Percentiles rank a stretch among this genome's conserved stretches.
phyloP scores from a whole-genome alignment of 1,284 basidiomycete genomes.

The Xerocomus amazonicus region DNA sequence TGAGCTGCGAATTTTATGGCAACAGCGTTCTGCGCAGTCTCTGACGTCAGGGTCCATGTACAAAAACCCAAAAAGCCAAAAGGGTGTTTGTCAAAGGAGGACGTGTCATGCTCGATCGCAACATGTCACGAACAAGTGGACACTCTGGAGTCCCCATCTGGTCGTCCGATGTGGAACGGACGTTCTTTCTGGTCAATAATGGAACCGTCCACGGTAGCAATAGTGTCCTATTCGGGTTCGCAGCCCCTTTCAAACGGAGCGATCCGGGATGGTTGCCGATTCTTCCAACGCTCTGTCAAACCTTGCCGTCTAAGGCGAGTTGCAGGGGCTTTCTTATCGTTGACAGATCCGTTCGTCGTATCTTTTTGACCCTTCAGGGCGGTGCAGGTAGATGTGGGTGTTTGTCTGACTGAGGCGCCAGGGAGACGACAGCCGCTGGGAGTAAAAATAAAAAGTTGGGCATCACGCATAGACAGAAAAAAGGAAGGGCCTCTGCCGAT shows the following conservation, averaged over 20 bases:
- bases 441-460: conserved; percentile 13
- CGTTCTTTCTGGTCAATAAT: neutral
- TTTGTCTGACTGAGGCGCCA: too few relatives aligned
- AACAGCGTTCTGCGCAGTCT: conserved; percentile 16
- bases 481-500: too few relatives aligned
- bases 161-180: neutral
- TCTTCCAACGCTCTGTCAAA: neutral
- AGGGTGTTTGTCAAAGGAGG: too few relatives aligned
- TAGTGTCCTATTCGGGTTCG: conserved; percentile 7
- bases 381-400: neutral
- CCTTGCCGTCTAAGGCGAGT: too few relatives aligned
- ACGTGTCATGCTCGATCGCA: too few relatives aligned
- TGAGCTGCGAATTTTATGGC: conserved; percentile 11
- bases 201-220: conserved; percentile 14
- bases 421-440: conserved; percentile 10
- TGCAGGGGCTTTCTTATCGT: neutral
- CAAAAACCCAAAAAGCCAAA: neutral
- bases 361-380: conserved; percentile 1
- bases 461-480: neutral
- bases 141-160: neutral
- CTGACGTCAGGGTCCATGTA: conserved; percentile 25
- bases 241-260: conserved; percentile 8
- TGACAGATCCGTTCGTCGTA: conserved; percentile 1
- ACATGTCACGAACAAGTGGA: too few relatives aligned
- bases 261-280: conserved; percentile 8